A percentile compares a stretch with the other conserved stretches of the same genome.
Evolutionary conservation across 192 early-diverging fungal species (phyloP).

Genomic region (Umbelopsis isabellina): DNA sequence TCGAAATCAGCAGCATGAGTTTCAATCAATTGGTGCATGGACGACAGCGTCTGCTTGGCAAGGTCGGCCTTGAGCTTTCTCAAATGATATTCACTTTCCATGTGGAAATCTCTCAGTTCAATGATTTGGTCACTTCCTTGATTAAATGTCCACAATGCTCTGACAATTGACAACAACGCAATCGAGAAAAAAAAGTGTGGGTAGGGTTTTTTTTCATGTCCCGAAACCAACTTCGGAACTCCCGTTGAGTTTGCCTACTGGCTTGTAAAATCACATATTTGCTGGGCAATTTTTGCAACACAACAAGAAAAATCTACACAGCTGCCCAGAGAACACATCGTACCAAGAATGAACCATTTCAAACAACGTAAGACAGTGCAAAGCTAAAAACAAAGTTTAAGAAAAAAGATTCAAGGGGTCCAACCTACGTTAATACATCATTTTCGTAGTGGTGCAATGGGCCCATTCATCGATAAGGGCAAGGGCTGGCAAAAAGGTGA

Average conservation of each 20-base stretch:
- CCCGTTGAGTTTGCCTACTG: background rate
- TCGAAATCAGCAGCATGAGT: constrained; percentile 27
- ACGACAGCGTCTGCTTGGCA: constrained; percentile 21
- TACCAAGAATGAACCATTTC: too few species aligned
- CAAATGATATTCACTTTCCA: constrained; percentile 21
- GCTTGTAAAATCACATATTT: too few species aligned
- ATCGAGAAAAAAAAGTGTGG: constrained; percentile 17
- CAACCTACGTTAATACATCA: too few species aligned
- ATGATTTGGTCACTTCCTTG: background rate
- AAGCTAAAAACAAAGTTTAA: too few species aligned
- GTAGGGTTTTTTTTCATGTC: constrained; percentile 15
- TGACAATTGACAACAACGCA: background rate
- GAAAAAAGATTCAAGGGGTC: too few species aligned
- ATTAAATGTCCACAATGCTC: background rate
- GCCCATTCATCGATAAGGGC: too few species aligned
- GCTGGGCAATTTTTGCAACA: too few species aligned
- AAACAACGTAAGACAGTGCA: too few species aligned
- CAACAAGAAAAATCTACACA: too few species aligned
- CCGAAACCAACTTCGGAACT: background rate
- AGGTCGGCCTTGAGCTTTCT: constrained; percentile 33
- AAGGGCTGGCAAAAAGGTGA: too few species aligned
- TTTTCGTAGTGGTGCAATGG: too few species aligned
- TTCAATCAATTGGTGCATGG: constrained; percentile 26
- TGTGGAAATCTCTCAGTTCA: background rate
- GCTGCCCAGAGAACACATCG: too few species aligned